These are phyloP conservation scores for Hyaloscypha bicolor DNA, from an alignment of 495 filamentous ascomycete species.

Conservation along the genomic window DNA sequence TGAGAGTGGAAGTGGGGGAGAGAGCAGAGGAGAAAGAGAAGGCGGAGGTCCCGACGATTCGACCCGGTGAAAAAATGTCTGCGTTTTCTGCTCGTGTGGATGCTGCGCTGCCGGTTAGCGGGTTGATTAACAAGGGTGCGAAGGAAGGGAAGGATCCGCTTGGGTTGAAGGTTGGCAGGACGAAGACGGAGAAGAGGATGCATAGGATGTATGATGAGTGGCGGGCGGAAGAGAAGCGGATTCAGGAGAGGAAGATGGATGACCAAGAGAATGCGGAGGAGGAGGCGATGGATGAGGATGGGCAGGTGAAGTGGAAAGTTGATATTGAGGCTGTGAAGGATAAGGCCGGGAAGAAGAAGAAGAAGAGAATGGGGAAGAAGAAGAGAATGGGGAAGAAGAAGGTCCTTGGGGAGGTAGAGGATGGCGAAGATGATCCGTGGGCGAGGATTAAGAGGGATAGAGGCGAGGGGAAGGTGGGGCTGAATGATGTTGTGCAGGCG, in stretches of 20 bases:
- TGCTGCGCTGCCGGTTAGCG: slow-evolving; percentile 75
- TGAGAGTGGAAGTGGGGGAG: background rate
- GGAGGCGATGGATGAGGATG: slow-evolving; percentile 56
- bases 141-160: slow-evolving; percentile 52
- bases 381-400: slow-evolving; percentile 43
- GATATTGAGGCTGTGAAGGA: slow-evolving; percentile 38
- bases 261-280: slow-evolving; percentile 65
- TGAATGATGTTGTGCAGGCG: slow-evolving; percentile 80
- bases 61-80: slow-evolving; percentile 77
- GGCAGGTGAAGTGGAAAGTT: slow-evolving; percentile 57
- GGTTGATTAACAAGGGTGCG: slow-evolving; percentile 56
- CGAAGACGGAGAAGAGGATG: slow-evolving; percentile 82
- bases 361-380: slow-evolving; percentile 47
- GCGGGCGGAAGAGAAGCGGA: slow-evolving; percentile 64
- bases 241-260: slow-evolving; percentile 60
- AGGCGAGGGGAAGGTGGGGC: slow-evolving; percentile 56
- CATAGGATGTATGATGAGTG: slow-evolving; percentile 79
- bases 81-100: slow-evolving; percentile 88
- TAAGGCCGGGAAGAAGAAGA: slow-evolving; percentile 53
- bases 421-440: slow-evolving; percentile 79
- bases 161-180: slow-evolving; percentile 59
- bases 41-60: slow-evolving; percentile 61
- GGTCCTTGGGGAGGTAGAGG: slow-evolving; percentile 39
- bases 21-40: slow-evolving; percentile 21
- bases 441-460: slow-evolving; percentile 64